These are phyloP conservation scores for Microdochium paspali DNA, from an alignment of 2,329 filamentous ascomycete genomes.

Conservation along the genomic window DNA sequence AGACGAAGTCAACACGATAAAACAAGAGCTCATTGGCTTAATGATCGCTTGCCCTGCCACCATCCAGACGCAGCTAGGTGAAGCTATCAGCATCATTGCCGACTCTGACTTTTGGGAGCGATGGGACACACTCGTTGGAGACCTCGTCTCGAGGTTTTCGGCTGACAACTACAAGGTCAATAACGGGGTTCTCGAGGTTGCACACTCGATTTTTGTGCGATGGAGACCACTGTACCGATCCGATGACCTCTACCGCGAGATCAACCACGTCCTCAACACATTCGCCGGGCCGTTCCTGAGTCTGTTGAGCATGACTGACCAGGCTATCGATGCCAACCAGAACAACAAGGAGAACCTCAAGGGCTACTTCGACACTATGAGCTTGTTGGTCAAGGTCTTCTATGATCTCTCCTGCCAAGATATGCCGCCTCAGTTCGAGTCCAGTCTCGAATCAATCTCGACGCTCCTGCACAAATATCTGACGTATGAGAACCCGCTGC, in stretches of 20 bases:
- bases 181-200: constrained; percentile 90
- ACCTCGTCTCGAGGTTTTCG: constrained; percentile 82
- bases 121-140: constrained; percentile 94
- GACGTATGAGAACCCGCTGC: constrained; percentile 72
- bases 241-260: constrained; percentile 86
- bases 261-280: constrained; percentile 84
- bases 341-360: constrained; percentile 66
- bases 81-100: constrained; percentile 93
- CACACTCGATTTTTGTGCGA: constrained; percentile 93
- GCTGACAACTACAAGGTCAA: constrained; percentile 75
- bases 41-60: constrained; percentile 88
- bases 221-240: constrained; percentile 93
- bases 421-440: constrained; percentile 87
- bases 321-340: constrained; percentile 64
- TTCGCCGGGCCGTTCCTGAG: constrained; percentile 79
- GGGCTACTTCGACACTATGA: constrained; percentile 75
- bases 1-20: constrained; percentile 83
- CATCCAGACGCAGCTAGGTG: constrained; percentile 88
- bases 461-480: constrained; percentile 86
- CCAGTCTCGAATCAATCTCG: constrained; percentile 70
- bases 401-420: constrained; percentile 98
- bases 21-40: constrained; percentile 86
- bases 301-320: constrained; percentile 67
- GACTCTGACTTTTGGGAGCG: constrained; percentile 95
- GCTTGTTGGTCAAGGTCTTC: constrained; percentile 82